Conservation (phyloP, 805 yeast species). For the Hanseniaspora clermontiae region DNA sequence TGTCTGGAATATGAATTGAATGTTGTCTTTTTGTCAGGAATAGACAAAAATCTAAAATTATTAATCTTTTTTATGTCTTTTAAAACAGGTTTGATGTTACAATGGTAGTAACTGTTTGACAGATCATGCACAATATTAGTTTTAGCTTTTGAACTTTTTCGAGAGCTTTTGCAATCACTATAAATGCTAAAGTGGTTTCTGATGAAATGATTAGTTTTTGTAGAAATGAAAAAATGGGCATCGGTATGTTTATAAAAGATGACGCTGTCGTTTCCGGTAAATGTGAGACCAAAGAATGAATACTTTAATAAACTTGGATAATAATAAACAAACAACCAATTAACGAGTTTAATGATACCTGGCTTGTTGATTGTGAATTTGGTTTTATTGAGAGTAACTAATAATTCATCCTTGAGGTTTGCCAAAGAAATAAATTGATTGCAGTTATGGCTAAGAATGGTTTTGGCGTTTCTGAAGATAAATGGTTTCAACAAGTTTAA, state of each 20-base stretch:
- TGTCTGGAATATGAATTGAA: not conserved
- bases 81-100: conserved; percentile 43
- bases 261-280: conserved; percentile 29
- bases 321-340: conserved; percentile 47
- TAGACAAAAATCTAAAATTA: conserved; percentile 49
- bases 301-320: conserved; percentile 37
- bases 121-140: conserved; percentile 16
- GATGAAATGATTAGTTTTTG: conserved; percentile 35
- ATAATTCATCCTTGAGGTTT: not conserved
- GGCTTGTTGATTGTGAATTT: not conserved
- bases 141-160: not conserved
- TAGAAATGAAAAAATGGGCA: conserved; percentile 39
- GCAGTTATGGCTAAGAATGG: not conserved
- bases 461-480: not conserved
- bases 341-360: not conserved
- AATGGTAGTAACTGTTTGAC: conserved; percentile 24
- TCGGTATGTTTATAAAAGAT: conserved; percentile 43
- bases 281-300: conserved; percentile 59
- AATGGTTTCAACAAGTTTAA: not conserved
- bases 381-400: not conserved
- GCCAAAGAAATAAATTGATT: not conserved
- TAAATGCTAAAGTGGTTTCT: conserved; percentile 12
- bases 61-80: conserved; percentile 30
- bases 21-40: conserved; percentile 32
- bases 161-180: conserved; percentile 15